These are phyloP conservation scores for Paramecium caudatum DNA, from an alignment of 73 alveolate species.

Conservation along the genomic window DNA sequence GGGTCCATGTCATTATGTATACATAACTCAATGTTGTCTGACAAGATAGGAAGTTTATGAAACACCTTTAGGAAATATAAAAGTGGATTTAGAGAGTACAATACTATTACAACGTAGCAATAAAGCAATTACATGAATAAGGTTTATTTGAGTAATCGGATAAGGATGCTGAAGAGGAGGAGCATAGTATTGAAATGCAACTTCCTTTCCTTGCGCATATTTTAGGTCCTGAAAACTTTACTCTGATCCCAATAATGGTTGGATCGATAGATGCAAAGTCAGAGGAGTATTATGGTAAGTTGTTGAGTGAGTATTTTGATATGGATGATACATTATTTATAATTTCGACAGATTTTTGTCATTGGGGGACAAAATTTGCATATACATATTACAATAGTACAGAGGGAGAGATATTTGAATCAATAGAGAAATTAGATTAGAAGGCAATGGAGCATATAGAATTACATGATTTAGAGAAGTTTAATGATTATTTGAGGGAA, in stretches of 20 bases:
- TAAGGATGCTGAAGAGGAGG: conserved; percentile 79
- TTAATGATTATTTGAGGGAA: conserved; percentile 68
- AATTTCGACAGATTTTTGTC: conserved; percentile 76
- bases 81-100: conserved; percentile 70
- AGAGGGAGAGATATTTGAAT: conserved; percentile 76
- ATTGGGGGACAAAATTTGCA: conserved; percentile 75
- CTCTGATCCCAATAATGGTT: conserved; percentile 73
- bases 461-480: conserved; percentile 70
- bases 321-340: conserved; percentile 68
- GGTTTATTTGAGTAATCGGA: conserved; percentile 71
- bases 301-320: conserved; percentile 67
- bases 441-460: conserved; percentile 77
- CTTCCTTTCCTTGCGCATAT: conserved; percentile 68
- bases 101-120: background rate
- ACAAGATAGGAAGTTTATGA: conserved; percentile 71
- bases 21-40: conserved; percentile 70
- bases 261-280: conserved; percentile 72
- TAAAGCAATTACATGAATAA: conserved; percentile 57
- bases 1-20: conserved; percentile 76
- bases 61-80: conserved; percentile 75
- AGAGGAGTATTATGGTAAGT: conserved; percentile 76
- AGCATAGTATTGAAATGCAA: conserved; percentile 75
- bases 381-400: conserved; percentile 59
- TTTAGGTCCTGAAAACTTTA: conserved; percentile 70
- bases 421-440: conserved; percentile 72